These are phyloP conservation scores for Collybia mongolica DNA, from an alignment of 768 basidiomycete species.

Conservation along the genomic window DNA sequence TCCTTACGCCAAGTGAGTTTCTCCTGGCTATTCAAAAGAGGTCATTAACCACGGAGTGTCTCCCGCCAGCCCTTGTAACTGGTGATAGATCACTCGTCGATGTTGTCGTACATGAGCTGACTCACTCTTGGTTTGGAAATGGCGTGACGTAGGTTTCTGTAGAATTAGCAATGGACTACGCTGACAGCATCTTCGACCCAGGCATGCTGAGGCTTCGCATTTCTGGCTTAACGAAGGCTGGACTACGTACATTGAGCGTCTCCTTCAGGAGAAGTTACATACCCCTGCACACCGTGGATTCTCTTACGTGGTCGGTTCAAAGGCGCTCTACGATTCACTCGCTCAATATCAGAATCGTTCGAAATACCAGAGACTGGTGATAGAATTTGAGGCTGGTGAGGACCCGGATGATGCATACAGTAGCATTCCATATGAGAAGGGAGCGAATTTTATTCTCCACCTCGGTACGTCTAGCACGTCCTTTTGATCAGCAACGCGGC, in stretches of 20 bases:
- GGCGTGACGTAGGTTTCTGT: slow-evolving; percentile 61
- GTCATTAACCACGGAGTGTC: not conserved
- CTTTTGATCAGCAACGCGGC: not conserved
- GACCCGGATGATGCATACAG: slow-evolving; percentile 79
- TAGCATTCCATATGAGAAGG: slow-evolving; percentile 84
- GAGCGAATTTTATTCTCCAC: slow-evolving; percentile 83
- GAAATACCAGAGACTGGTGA: slow-evolving; percentile 78
- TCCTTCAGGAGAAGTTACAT: slow-evolving; percentile 69
- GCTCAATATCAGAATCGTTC: slow-evolving; percentile 56
- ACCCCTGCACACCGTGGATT: slow-evolving; percentile 79
- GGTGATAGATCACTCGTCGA: slow-evolving; percentile 87
- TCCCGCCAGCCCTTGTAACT: slow-evolving; percentile 64
- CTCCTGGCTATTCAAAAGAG: not conserved
- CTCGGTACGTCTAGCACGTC: slow-evolving; percentile 52
- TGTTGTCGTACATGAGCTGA: slow-evolving; percentile 85
- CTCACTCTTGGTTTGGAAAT: slow-evolving; percentile 93
- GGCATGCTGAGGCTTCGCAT: slow-evolving; percentile 71
- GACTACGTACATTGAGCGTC: slow-evolving; percentile 91
- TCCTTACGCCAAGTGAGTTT: slow-evolving; percentile 78
- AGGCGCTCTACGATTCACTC: slow-evolving; percentile 70
- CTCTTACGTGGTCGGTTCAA: slow-evolving; percentile 74
- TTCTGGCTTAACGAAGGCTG: slow-evolving; percentile 94
- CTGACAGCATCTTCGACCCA: slow-evolving; percentile 13
- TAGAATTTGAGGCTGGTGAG: slow-evolving; percentile 70
- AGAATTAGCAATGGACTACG: not conserved